phyloP scores from a whole-genome alignment of 768 basidiomycete species.

The Amanita jacksonii region DNA sequence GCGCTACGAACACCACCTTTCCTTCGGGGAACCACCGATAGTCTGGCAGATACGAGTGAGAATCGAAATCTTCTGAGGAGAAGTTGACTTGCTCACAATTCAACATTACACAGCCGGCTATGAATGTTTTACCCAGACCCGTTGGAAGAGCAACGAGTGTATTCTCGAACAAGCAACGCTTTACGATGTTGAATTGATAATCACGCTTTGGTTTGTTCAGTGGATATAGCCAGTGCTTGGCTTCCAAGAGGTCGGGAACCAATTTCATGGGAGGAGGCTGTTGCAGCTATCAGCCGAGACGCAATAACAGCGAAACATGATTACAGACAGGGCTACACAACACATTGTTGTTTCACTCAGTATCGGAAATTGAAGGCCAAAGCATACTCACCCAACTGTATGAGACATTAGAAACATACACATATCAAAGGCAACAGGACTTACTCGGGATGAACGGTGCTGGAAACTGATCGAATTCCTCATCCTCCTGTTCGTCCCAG shows the following conservation, averaged over 20 bases:
- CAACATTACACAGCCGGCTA: constrained; percentile 94
- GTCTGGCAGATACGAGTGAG: constrained; percentile 30
- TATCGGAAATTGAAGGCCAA: background rate
- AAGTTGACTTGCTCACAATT: constrained; percentile 41
- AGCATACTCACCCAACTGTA: constrained; percentile 43
- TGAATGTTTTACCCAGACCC: constrained; percentile 95
- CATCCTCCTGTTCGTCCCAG: constrained; percentile 35
- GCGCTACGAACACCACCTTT: constrained; percentile 91
- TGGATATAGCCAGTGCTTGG: constrained; percentile 87
- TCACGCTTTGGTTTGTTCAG: constrained; percentile 80
- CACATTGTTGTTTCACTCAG: background rate
- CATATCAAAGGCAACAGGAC: constrained; percentile 18
- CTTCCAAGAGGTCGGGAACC: constrained; percentile 63
- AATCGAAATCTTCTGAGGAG: background rate
- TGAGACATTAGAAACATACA: constrained; percentile 7
- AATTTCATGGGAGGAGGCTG: constrained; percentile 76
- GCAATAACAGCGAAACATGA: background rate
- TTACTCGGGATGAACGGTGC: constrained; percentile 64
- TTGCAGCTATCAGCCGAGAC: background rate
- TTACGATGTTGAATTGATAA: constrained; percentile 93
- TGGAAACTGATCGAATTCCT: constrained; percentile 69
- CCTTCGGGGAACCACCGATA: constrained; percentile 92
- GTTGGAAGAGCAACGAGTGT: constrained; percentile 92
- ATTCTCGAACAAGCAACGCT: constrained; percentile 80
- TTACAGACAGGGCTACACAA: constrained; percentile 24